Evolutionary conservation across 1,284 basidiomycete genomes (phyloP).

Genomic region (Ceratobasidium sp.): DNA sequence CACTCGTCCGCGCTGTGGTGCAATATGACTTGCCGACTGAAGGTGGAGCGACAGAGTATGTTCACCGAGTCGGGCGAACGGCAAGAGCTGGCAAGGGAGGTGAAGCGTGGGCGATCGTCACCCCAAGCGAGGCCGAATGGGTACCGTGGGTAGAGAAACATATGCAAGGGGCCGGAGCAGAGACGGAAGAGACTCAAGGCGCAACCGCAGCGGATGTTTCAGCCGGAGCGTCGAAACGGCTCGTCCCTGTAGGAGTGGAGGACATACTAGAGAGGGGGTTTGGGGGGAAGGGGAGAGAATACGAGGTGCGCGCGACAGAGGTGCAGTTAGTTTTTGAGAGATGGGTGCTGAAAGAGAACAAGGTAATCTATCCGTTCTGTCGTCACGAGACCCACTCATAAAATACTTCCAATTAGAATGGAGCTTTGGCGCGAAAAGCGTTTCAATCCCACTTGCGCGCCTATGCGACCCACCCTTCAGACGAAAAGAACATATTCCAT

Average conservation of each 20-base stretch:
- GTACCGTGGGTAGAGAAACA: constrained; percentile 82
- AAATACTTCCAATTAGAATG: constrained; percentile 61
- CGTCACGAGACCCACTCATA: neutral
- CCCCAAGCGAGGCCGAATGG: constrained; percentile 88
- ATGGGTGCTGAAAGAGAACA: constrained; percentile 81
- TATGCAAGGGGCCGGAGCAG: constrained; percentile 60
- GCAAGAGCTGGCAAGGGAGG: constrained; percentile 88
- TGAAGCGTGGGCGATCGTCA: constrained; percentile 92
- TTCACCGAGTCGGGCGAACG: constrained; percentile 96
- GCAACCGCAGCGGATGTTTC: constrained; percentile 50
- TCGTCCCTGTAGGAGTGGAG: constrained; percentile 72
- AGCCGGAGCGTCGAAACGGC: constrained; percentile 52
- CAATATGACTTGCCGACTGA: constrained; percentile 99
- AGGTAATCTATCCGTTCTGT: constrained; percentile 60
- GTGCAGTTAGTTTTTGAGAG: constrained; percentile 94
- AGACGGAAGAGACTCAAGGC: constrained; percentile 48
- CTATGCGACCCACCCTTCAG: constrained; percentile 95
- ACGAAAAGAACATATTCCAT: constrained; percentile 96
- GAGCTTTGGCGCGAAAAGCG: constrained; percentile 79
- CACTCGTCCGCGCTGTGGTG: constrained; percentile 90
- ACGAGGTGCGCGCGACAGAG: constrained; percentile 91
- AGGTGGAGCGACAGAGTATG: constrained; percentile 94
- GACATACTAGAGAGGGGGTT: constrained; percentile 80
- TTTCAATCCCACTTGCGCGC: constrained; percentile 94
- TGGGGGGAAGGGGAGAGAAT: constrained; percentile 80